Evolutionary conservation across 805 yeast species (phyloP).

Genomic region (Zygotorulaspora sp.): DNA sequence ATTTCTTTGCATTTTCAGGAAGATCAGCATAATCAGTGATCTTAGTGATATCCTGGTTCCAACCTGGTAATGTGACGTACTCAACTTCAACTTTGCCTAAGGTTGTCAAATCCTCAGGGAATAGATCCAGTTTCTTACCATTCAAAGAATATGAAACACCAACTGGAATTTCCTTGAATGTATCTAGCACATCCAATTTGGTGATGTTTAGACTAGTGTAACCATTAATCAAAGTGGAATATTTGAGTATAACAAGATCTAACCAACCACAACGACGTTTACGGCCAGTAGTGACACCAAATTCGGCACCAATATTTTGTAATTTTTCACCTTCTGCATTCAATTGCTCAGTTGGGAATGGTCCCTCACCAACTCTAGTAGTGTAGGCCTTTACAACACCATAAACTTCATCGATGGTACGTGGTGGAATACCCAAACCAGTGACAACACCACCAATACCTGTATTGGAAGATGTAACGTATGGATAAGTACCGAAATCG

Average conservation of each 20-base stretch:
- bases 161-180: slow-evolving; percentile 81
- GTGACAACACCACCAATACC: slow-evolving; percentile 98
- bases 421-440: slow-evolving; percentile 96
- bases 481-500: slow-evolving; percentile 97
- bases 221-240: slow-evolving; percentile 88
- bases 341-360: slow-evolving; percentile 97
- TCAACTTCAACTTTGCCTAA: slow-evolving; percentile 89
- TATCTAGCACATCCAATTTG: slow-evolving; percentile 90
- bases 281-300: slow-evolving; percentile 97
- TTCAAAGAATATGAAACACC: slow-evolving; percentile 78
- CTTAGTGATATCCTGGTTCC: slow-evolving; percentile 80
- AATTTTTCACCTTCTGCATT: slow-evolving; percentile 80
- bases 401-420: slow-evolving; percentile 67
- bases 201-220: slow-evolving; percentile 93
- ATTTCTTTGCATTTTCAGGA: slow-evolving; percentile 83
- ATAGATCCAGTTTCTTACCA: slow-evolving; percentile 68
- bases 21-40: slow-evolving; percentile 67
- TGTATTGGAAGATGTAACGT: slow-evolving; percentile 91
- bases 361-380: slow-evolving; percentile 98
- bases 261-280: slow-evolving; percentile 99
- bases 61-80: slow-evolving; percentile 89
- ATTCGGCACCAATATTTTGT: slow-evolving; percentile 91
- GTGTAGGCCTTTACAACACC: slow-evolving; percentile 99
- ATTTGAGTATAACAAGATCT: slow-evolving; percentile 89
- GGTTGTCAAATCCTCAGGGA: slow-evolving; percentile 87